Conservation (phyloP, 2,329 filamentous ascomycete species). For the Lanzia echinophila region DNA sequence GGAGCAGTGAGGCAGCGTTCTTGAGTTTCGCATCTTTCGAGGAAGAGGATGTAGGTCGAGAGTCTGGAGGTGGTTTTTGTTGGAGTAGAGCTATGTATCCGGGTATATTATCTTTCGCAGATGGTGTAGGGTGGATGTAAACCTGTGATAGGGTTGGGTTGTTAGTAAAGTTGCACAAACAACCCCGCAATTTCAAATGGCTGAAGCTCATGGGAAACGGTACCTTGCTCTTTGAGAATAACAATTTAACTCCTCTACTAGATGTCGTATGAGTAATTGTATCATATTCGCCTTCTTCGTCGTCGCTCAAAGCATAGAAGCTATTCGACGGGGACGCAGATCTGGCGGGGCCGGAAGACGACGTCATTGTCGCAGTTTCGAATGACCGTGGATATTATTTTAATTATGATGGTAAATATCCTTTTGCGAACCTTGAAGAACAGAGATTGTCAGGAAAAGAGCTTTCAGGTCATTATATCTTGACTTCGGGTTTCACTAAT, state of each 20-base stretch:
- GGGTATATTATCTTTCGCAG: slow-evolving; percentile 89
- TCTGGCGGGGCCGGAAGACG: slow-evolving; percentile 24
- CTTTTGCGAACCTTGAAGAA: background rate
- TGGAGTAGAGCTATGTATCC: slow-evolving; percentile 91
- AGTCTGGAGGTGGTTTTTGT: slow-evolving; percentile 57
- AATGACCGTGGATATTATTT: background rate
- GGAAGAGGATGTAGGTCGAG: slow-evolving; percentile 23
- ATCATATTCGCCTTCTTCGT: slow-evolving; percentile 91
- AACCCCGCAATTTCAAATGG: slow-evolving; percentile 11
- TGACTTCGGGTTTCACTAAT: background rate
- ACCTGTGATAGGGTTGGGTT: slow-evolving; percentile 50
- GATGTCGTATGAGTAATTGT: slow-evolving; percentile 77
- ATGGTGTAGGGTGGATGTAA: slow-evolving; percentile 91
- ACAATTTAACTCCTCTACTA: slow-evolving; percentile 80
- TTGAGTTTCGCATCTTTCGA: slow-evolving; percentile 40
- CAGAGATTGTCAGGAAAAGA: background rate
- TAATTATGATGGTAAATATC: background rate
- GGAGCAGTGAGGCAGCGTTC: slow-evolving; percentile 65
- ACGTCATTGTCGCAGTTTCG: slow-evolving; percentile 25
- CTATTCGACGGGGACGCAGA: slow-evolving; percentile 71
- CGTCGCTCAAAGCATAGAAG: slow-evolving; percentile 94
- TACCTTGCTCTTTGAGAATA: slow-evolving; percentile 96
- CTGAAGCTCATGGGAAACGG: slow-evolving; percentile 17
- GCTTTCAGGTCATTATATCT: background rate
- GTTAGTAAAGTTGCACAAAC: slow-evolving; percentile 2